Evolutionary conservation across 2,329 filamentous ascomycete genomes (phyloP), one percentile per base, ranked within the genome.

Genomic region (Periconia sp.): DNA sequence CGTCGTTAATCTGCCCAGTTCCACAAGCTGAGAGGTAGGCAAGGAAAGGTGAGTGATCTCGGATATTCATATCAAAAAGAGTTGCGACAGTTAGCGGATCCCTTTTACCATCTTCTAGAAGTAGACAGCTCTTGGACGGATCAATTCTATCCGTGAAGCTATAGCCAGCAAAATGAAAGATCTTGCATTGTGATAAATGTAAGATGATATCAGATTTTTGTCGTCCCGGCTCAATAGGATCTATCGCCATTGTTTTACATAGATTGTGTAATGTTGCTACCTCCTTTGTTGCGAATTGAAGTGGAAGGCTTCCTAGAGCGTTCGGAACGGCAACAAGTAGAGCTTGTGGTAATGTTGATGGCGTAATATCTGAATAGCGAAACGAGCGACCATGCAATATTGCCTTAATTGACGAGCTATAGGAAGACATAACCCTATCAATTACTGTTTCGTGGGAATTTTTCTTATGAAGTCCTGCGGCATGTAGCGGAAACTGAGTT

Each of bases 141-240:
- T 71, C 62, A 0, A 4, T 3, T 0, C 16, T 4, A 39, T 73
- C 40, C 1, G 62, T 50, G 2, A 16, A 2, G 0, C 68, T 71
- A 39, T 74, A 72, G 6, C 73, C 68, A 1, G 73, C 72, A 36
- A 77, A 77, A 44, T 76, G 73, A 41, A 74, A 72, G 4, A 75
- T 65, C 10, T 56, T 50, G 50, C 64, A 69, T 1, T 19, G 30
- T 3, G 18, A 30, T 3, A 74, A 41, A 3, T 43, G 26, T 0
- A 13, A 7, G 1, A 70, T 2, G 1, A 72, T 42, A 2, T 67
- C 56, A 5, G 43, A 29, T 21, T 54, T 60, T 5, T 19, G 21
- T 2, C 2, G 40, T 12, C 8, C 29, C 9, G 48, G 44, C 41
- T 38, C 13, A 19, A 47, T 13, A 6, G 29, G 23, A n/a, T n/a